Percentiles rank a stretch among this genome's conserved stretches.
Evolutionary conservation across 768 basidiomycete species (phyloP).

Genomic region (Amanita phalloides): DNA sequence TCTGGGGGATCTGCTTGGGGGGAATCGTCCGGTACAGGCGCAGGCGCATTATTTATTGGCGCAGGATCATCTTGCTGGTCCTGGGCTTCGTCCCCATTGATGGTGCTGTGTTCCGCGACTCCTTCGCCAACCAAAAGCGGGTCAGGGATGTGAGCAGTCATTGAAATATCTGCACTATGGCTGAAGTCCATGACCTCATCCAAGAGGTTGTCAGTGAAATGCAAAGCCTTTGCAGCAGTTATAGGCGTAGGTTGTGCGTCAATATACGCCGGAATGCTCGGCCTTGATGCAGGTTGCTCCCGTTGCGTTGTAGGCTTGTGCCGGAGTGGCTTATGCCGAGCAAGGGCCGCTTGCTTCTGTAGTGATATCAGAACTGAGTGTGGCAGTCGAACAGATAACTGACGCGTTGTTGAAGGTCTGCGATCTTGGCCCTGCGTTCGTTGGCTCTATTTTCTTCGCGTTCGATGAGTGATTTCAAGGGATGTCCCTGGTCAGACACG

Average conservation of each 20-base stretch:
- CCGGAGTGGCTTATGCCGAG: neutral
- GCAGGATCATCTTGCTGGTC: neutral
- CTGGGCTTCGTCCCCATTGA: neutral
- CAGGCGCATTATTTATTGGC: neutral
- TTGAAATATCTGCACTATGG: constrained; percentile 39
- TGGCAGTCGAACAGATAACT: neutral
- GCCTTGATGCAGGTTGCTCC: neutral
- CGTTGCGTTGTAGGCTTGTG: neutral
- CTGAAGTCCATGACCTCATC: constrained; percentile 54
- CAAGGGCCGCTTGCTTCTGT: neutral
- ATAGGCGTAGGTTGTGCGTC: neutral
- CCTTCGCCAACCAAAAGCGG: neutral
- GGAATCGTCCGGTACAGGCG: neutral
- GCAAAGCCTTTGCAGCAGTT: constrained; percentile 22
- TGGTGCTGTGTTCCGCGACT: neutral
- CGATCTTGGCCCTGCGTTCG: constrained; percentile 24
- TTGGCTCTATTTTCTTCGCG: constrained; percentile 31
- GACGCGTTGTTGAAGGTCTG: constrained; percentile 32
- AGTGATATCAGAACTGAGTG: neutral
- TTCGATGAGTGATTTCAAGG: constrained; percentile 25
- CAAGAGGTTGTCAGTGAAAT: constrained; percentile 51
- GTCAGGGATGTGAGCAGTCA: constrained; percentile 20
- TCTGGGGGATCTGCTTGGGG: neutral
- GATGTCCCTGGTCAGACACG: constrained; percentile 13
- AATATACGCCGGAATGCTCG: neutral